Conservation (phyloP, 2,329 filamentous ascomycete species). For the Pseudohalonectria lignicola region DNA sequence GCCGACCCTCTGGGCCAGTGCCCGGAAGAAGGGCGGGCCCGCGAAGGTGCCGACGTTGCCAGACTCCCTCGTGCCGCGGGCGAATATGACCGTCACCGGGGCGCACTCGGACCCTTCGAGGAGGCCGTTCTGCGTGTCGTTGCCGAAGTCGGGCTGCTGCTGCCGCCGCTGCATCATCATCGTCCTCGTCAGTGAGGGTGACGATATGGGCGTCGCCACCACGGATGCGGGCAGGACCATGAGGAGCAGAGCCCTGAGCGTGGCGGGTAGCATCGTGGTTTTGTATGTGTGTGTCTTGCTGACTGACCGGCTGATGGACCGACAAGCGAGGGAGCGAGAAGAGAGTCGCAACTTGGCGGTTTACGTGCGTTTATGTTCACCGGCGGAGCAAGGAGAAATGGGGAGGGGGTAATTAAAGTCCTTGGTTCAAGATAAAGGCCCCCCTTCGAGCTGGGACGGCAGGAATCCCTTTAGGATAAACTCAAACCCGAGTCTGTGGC, state of each 20-base stretch:
- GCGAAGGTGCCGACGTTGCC: constrained; percentile 39
- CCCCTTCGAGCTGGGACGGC: no score
- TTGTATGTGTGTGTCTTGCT: no score
- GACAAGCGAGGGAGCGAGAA: no score
- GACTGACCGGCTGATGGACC: not conserved
- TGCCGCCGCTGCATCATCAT: not conserved
- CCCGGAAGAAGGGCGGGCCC: constrained; percentile 38
- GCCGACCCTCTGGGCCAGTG: constrained; percentile 27
- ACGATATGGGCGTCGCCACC: not conserved
- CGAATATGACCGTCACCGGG: constrained; percentile 40
- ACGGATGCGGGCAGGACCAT: not conserved
- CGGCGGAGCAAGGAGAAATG: no score
- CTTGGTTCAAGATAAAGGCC: no score
- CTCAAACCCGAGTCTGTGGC: no score
- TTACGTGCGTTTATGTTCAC: no score
- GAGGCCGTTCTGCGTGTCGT: constrained; percentile 5
- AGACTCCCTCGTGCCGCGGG: constrained; percentile 40
- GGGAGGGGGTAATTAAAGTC: no score
- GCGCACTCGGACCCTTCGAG: constrained; percentile 19
- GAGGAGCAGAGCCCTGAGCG: not conserved
- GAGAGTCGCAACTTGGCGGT: no score
- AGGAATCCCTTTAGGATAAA: no score
- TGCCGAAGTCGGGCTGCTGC: not conserved
- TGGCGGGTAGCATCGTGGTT: not conserved
- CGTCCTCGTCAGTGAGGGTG: not conserved